Base-by-base conservation (phyloP, 768 basidiomycete genomes). In the Flagelloscypha sp. region DNA sequence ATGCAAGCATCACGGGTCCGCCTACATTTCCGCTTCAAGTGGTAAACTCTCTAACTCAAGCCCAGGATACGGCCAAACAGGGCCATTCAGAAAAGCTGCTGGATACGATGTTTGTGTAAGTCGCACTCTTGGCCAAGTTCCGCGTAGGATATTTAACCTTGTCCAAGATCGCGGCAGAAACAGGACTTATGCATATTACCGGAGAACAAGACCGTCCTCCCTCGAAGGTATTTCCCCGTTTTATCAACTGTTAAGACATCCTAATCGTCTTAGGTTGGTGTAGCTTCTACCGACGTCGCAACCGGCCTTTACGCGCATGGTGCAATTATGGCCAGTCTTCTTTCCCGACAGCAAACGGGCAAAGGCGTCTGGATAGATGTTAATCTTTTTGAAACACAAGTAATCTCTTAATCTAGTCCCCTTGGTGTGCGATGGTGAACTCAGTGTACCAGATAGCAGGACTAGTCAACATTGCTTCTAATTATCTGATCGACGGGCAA, bases 61-160 rank as follows among this genome's bases (percentile, higher is more conserved):
- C 8, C 13, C 40, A 79, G 84, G 82, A 11, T 85, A 85, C 45
- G 83, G 83, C 1, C 93, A 95, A 48, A 90, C 86, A 0, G 93
- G 93, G 2, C 93, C 93, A 7, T 95, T 80, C 48, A 67, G 81
- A 34, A 65, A 74, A 35, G 74, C 79, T 13, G 81, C 92, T 12
- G 92, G 92, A 10, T 94, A 93, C 56, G 89, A 90, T 54, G 90
- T 90, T 17, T n/a, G n/a, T n/a, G n/a, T n/a, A n/a, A n/a, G n/a
- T n/a, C n/a, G n/a, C n/a, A n/a, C n/a, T n/a, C n/a, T 45, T 61
- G n/a, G n/a, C n/a, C n/a, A n/a, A n/a, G n/a, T n/a, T n/a, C n/a
- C n/a, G n/a, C 27, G 55, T 57, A 45, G 23, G 63, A 66, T 4
- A 67, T 65, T 8, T 65, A 70, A 41, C 34, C 66, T 61, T 3